Evolutionary conservation across 495 filamentous ascomycete genomes (phyloP).

Genomic region (Lasiosphaeria ovina): DNA sequence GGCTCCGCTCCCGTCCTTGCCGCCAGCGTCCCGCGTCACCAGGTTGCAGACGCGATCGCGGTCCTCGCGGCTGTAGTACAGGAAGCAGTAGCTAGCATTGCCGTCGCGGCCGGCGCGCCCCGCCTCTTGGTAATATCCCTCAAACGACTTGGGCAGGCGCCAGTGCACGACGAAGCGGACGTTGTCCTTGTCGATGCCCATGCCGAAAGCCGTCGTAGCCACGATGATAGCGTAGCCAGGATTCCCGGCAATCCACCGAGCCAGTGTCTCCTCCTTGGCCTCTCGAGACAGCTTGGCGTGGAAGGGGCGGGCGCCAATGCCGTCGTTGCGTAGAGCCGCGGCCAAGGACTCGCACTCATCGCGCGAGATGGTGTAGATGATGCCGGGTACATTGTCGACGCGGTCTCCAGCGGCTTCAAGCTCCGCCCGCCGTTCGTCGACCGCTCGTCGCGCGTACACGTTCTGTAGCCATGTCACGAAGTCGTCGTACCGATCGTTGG

Average conservation of each 20-base stretch:
- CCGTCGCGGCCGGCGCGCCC: slow-evolving; percentile 89
- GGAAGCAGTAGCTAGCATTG: slow-evolving; percentile 76
- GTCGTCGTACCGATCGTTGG: slow-evolving; percentile 65
- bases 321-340: slow-evolving; percentile 54
- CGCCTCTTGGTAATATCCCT: slow-evolving; percentile 94
- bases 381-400: slow-evolving; percentile 68
- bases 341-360: slow-evolving; percentile 75
- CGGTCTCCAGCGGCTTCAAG: slow-evolving; percentile 51
- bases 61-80: slow-evolving; percentile 86
- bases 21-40: slow-evolving; percentile 42
- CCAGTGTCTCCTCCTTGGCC: slow-evolving; percentile 61
- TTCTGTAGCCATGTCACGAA: slow-evolving; percentile 71
- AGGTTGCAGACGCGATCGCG: slow-evolving; percentile 68
- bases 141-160: slow-evolving; percentile 87
- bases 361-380: slow-evolving; percentile 84
- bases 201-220: slow-evolving; percentile 92
- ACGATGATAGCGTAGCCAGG: slow-evolving; percentile 84
- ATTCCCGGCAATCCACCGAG: slow-evolving; percentile 72
- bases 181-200: slow-evolving; percentile 95
- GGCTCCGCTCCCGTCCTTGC: slow-evolving; percentile 25
- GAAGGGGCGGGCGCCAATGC: slow-evolving; percentile 68
- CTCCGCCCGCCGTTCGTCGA: slow-evolving; percentile 46
- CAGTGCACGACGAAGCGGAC: slow-evolving; percentile 94
- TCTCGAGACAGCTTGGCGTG: slow-evolving; percentile 63
- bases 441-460: slow-evolving; percentile 62